Evolutionary conservation across 169 alveolate species (phyloP).

Genomic region (Babesia caballi): DNA sequence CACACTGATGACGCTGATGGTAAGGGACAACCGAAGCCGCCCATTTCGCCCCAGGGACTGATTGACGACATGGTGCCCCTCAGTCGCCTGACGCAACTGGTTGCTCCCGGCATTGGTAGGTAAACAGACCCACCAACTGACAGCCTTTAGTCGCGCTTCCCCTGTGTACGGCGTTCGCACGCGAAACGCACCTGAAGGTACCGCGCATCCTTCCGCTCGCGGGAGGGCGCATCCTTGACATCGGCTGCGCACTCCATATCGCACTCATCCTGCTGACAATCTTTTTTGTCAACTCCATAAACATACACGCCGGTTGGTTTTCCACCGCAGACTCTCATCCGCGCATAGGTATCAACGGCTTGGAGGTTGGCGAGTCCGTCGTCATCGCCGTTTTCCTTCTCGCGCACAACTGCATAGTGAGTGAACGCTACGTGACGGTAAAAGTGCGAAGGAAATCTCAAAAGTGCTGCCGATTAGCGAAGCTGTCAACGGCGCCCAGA

Average conservation of each 20-base stretch:
- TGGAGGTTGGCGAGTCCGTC: slow-evolving; percentile 90
- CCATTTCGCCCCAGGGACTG: slow-evolving; percentile 32
- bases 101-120: slow-evolving; percentile 43
- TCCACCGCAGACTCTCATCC: background rate
- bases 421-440: background rate
- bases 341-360: slow-evolving; percentile 87
- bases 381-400: slow-evolving; percentile 67
- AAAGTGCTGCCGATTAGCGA: background rate
- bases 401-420: slow-evolving; percentile 38
- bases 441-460: slow-evolving; percentile 5
- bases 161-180: slow-evolving; percentile 21
- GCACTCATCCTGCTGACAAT: slow-evolving; percentile 4
- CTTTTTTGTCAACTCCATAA: slow-evolving; percentile 90
- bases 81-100: slow-evolving; percentile 16
- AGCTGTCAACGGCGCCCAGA: background rate
- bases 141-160: slow-evolving; percentile 23
- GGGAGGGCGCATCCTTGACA: background rate
- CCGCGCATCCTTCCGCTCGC: background rate
- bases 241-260: background rate
- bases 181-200: background rate
- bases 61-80: slow-evolving; percentile 51
- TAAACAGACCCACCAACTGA: background rate
- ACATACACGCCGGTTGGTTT: slow-evolving; percentile 84
- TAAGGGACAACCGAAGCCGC: too few relatives aligned
- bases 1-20: slow-evolving; percentile 42